Percentiles rank a stretch among this genome's conserved stretches.
phyloP scores from a whole-genome alignment of 2,329 filamentous ascomycete genomes.

The Talaromyces sp. region DNA sequence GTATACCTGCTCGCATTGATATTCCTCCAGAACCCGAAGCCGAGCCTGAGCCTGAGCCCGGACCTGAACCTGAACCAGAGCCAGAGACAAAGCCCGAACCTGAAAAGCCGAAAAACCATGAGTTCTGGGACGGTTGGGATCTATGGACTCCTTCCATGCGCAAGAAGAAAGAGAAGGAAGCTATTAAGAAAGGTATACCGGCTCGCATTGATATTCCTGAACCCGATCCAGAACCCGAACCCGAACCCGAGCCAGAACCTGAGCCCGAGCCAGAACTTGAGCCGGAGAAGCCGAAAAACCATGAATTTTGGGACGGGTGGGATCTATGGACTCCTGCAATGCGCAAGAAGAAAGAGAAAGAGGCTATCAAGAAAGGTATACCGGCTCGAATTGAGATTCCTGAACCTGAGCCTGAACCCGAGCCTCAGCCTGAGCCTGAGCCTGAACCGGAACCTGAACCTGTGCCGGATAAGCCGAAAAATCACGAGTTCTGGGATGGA shows the following conservation, averaged over 20 bases:
- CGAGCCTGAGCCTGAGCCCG: too few relatives aligned
- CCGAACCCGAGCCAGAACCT: constrained; percentile 53
- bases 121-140: constrained; percentile 8
- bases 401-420: constrained; percentile 10
- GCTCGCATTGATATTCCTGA: constrained; percentile 13
- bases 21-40: constrained; percentile 10
- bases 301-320: constrained; percentile 10
- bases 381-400: constrained; percentile 1
- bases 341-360: constrained; percentile 9
- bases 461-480: background rate
- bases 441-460: background rate
- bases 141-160: constrained; percentile 11
- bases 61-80: constrained; percentile 22
- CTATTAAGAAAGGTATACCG: constrained; percentile 15
- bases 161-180: constrained; percentile 37
- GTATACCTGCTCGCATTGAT: constrained; percentile 14
- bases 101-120: constrained; percentile 5
- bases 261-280: constrained; percentile 14
- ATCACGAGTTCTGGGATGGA: constrained; percentile 9
- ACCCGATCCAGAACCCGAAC: too few relatives aligned
- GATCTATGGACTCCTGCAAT: background rate
- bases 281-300: constrained; percentile 6
- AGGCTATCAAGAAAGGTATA: constrained; percentile 7
- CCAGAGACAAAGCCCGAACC: constrained; percentile 19
- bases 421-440: constrained; percentile 11